Conservation (phyloP, 257 asterid species). For the Solanum megistacrolobum region DNA sequence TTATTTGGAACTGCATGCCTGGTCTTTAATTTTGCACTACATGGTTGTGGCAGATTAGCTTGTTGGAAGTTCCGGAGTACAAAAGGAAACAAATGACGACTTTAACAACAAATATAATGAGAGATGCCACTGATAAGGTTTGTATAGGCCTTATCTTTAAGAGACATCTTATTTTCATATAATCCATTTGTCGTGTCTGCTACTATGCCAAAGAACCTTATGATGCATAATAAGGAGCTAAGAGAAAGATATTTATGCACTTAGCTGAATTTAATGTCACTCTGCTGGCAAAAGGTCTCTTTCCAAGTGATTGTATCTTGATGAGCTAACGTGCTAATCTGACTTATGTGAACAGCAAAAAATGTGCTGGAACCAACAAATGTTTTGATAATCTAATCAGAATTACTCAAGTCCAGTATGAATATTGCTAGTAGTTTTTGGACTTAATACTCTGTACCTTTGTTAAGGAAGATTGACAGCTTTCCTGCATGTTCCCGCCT, state of each 20-base stretch:
- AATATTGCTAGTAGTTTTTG: neutral
- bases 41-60: conserved; percentile 60
- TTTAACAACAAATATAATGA: conserved; percentile 60
- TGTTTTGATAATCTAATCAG: neutral
- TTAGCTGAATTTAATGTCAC: neutral
- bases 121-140: conserved; percentile 91
- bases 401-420: neutral
- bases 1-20: neutral
- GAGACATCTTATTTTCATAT: neutral
- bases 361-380: neutral
- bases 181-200: neutral
- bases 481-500: neutral
- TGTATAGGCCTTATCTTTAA: neutral
- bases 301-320: neutral
- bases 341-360: neutral
- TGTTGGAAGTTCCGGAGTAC: conserved; percentile 73
- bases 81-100: conserved; percentile 30
- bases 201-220: neutral
- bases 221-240: neutral
- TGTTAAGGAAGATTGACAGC: neutral
- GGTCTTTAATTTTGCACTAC: neutral
- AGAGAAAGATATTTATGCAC: neutral
- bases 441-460: neutral
- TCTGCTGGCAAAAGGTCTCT: neutral
- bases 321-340: neutral